phyloP scores from a whole-genome alignment of 345 rosid genomes.

The Mercurialis annua region DNA sequence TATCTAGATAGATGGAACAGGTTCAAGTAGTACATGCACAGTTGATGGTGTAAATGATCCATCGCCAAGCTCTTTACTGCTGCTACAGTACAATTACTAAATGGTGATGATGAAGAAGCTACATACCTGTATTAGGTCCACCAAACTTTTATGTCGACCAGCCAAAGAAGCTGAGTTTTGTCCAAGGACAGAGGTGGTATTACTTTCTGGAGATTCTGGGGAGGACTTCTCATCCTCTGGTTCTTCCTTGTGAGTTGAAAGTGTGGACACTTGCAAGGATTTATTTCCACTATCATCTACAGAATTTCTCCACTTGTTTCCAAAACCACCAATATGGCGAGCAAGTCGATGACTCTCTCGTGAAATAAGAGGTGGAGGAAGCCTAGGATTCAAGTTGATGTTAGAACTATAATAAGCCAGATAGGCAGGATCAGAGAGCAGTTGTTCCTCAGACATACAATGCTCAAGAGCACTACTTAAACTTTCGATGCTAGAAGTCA shows the following conservation, averaged over 20 bases:
- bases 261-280: conserved; percentile 42
- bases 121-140: conserved; percentile 83
- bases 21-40: neutral
- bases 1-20: neutral
- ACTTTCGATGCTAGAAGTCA: conserved; percentile 46
- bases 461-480: conserved; percentile 51
- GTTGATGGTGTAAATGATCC: neutral
- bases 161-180: conserved; percentile 38
- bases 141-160: conserved; percentile 77
- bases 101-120: neutral
- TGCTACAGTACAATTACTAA: neutral
- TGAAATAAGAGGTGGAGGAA: conserved; percentile 86
- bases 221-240: conserved; percentile 71
- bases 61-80: neutral
- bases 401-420: conserved; percentile 71
- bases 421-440: conserved; percentile 80
- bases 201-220: conserved; percentile 27
- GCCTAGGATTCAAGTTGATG: conserved; percentile 88
- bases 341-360: conserved; percentile 63
- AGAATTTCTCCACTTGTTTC: conserved; percentile 48
- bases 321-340: conserved; percentile 65
- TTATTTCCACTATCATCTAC: conserved; percentile 50
- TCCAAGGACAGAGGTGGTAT: conserved; percentile 24
- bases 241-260: conserved; percentile 76
- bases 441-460: conserved; percentile 67